A percentile compares a stretch with the other conserved stretches of the same genome.
Evolutionary conservation across 2,329 filamentous ascomycete species (phyloP).

Genomic region (Epichloe aotearoae): DNA sequence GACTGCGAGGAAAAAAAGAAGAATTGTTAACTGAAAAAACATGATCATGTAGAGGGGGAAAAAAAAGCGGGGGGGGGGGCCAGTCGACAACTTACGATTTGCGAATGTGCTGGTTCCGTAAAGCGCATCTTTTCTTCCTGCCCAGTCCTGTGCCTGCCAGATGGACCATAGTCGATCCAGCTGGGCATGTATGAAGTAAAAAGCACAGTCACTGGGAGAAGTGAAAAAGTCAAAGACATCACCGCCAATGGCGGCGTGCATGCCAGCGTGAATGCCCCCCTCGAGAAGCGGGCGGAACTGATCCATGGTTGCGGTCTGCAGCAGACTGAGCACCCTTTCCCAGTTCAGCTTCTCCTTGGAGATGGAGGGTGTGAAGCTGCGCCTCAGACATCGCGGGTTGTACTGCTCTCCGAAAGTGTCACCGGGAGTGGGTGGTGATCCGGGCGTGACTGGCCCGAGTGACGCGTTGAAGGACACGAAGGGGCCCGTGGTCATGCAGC

Average conservation of each 20-base stretch:
- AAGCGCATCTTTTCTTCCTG: background rate
- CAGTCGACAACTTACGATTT: background rate
- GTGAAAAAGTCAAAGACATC: conserved; percentile 4
- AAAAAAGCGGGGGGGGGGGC: too few species aligned
- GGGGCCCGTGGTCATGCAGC: conserved; percentile 2
- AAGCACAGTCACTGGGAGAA: conserved; percentile 4
- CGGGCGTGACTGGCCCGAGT: conserved; percentile 1
- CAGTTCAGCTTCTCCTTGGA: background rate
- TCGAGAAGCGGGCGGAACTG: conserved; percentile 3
- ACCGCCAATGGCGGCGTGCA: conserved; percentile 2
- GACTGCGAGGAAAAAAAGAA: background rate
- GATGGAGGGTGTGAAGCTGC: background rate
- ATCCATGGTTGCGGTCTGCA: background rate
- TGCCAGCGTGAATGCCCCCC: background rate
- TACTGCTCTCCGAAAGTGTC: conserved; percentile 1
- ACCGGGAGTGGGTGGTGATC: background rate
- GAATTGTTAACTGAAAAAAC: too few species aligned
- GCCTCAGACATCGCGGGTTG: conserved; percentile 6
- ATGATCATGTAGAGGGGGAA: too few species aligned
- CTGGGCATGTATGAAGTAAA: conserved; percentile 4
- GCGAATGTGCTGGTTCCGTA: background rate
- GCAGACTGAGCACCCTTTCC: background rate
- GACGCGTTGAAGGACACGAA: background rate
- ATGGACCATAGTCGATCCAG: conserved; percentile 5
- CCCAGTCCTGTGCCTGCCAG: conserved; percentile 5